phyloP scores from a whole-genome alignment of 495 filamentous ascomycete species.

The Cenococcum geophilum region DNA sequence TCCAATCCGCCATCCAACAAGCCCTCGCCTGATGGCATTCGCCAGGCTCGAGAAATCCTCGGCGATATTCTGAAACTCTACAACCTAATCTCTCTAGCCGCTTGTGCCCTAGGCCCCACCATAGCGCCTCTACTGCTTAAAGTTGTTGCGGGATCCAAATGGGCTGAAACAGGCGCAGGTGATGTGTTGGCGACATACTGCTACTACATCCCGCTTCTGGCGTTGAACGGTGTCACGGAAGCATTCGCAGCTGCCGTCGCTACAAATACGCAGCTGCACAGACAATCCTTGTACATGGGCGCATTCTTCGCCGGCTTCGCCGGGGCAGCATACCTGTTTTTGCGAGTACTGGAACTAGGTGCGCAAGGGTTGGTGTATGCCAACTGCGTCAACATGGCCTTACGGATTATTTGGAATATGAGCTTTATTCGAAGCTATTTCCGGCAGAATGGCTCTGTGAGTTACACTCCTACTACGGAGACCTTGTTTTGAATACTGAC shows the following conservation, averaged over 20 bases:
- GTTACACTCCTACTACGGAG: not conserved
- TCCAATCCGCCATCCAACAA: constrained; percentile 14
- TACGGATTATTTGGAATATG: constrained; percentile 74
- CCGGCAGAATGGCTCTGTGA: constrained; percentile 12
- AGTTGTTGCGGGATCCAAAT: constrained; percentile 65
- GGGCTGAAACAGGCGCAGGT: constrained; percentile 57
- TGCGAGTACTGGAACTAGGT: constrained; percentile 59
- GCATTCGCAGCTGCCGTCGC: constrained; percentile 87
- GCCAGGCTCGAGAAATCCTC: constrained; percentile 45
- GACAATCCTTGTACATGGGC: constrained; percentile 77
- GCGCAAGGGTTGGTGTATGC: constrained; percentile 75
- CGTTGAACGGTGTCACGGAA: constrained; percentile 85
- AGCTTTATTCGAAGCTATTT: constrained; percentile 66
- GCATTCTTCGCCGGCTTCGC: constrained; percentile 69
- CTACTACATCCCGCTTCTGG: constrained; percentile 87
- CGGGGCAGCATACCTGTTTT: constrained; percentile 59
- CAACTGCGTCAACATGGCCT: constrained; percentile 78
- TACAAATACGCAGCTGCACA: constrained; percentile 58
- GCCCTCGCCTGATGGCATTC: constrained; percentile 22
- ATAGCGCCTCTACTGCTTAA: constrained; percentile 64
- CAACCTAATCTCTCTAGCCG: constrained; percentile 59
- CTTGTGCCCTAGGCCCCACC: constrained; percentile 62
- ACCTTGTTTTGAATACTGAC: not conserved
- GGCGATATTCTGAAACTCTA: constrained; percentile 55
- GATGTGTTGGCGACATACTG: constrained; percentile 75